phyloP scores from a whole-genome alignment of 2,329 filamentous ascomycete species.

The Calonectria pteridis region DNA sequence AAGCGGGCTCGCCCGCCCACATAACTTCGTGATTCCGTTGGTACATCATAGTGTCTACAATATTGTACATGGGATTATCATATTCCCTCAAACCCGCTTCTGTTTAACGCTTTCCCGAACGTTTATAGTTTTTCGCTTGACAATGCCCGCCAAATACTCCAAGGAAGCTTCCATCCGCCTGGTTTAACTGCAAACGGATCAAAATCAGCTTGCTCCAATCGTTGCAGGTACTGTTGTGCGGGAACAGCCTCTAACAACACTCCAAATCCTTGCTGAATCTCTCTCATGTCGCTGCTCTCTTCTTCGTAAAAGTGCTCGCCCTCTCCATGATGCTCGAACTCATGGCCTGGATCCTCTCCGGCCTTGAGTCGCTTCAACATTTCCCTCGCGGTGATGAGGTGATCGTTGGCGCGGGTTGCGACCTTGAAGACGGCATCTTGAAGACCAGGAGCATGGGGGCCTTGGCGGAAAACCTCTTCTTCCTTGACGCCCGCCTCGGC shows the following conservation, averaged over 20 bases:
- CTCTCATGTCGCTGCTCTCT: constrained; percentile 52
- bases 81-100: background rate
- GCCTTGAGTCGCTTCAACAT: constrained; percentile 86
- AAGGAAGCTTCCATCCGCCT: constrained; percentile 84
- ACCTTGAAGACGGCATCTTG: constrained; percentile 93
- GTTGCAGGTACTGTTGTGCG: constrained; percentile 82
- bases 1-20: background rate
- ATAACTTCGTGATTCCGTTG: constrained; percentile 23
- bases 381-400: constrained; percentile 91
- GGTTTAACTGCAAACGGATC: constrained; percentile 78
- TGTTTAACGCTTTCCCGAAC: background rate
- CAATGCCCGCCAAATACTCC: constrained; percentile 72
- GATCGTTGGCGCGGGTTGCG: constrained; percentile 93
- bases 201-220: constrained; percentile 85
- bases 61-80: constrained; percentile 25
- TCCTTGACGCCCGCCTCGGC: constrained; percentile 83
- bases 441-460: constrained; percentile 82
- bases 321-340: constrained; percentile 88
- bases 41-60: constrained; percentile 28
- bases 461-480: constrained; percentile 88
- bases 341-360: constrained; percentile 82
- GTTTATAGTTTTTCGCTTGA: constrained; percentile 62
- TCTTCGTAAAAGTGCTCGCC: constrained; percentile 70
- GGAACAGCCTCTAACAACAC: constrained; percentile 85
- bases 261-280: constrained; percentile 76